Percentiles rank a stretch among this genome's conserved stretches.
phyloP scores from a whole-genome alignment of 768 basidiomycete genomes.

The Trametes punicea region DNA sequence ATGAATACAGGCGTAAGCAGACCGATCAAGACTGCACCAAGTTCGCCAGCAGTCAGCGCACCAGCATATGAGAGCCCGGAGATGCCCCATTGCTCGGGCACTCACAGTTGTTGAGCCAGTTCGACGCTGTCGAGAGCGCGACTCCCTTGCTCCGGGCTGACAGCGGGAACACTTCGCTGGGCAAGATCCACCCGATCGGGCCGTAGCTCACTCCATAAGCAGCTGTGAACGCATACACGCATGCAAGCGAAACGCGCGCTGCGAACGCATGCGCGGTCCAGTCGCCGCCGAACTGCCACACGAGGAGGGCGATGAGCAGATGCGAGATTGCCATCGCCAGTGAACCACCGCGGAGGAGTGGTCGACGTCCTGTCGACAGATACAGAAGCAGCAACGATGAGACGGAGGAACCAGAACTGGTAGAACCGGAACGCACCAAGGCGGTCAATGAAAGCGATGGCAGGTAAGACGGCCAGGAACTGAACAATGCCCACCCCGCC shows the following conservation, averaged over 20 bases:
- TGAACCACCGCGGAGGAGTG: conserved; percentile 62
- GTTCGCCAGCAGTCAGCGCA: not conserved
- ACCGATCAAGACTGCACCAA: conserved; percentile 62
- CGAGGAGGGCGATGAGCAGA: conserved; percentile 60
- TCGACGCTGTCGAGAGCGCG: conserved; percentile 78
- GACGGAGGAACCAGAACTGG: too few species aligned
- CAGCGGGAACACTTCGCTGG: conserved; percentile 78
- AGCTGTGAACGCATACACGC: conserved; percentile 70
- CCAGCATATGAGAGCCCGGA: not conserved
- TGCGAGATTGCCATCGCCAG: conserved; percentile 63
- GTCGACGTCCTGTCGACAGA: conserved; percentile 65
- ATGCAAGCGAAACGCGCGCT: conserved; percentile 71
- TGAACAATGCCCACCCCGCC: conserved; percentile 81
- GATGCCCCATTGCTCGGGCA: not conserved
- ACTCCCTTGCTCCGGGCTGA: conserved; percentile 81
- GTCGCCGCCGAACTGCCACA: conserved; percentile 47
- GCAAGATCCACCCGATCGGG: conserved; percentile 81
- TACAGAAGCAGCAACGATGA: too few species aligned
- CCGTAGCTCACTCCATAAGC: conserved; percentile 78
- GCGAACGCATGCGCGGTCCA: conserved; percentile 58
- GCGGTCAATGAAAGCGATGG: conserved; percentile 65
- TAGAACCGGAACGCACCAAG: conserved; percentile 39
- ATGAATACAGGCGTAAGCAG: conserved; percentile 67
- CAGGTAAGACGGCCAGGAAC: conserved; percentile 71
- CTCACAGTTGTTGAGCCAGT: conserved; percentile 76